phyloP scores from a whole-genome alignment of 805 yeast genomes.

The Candida cerambycidarum region DNA sequence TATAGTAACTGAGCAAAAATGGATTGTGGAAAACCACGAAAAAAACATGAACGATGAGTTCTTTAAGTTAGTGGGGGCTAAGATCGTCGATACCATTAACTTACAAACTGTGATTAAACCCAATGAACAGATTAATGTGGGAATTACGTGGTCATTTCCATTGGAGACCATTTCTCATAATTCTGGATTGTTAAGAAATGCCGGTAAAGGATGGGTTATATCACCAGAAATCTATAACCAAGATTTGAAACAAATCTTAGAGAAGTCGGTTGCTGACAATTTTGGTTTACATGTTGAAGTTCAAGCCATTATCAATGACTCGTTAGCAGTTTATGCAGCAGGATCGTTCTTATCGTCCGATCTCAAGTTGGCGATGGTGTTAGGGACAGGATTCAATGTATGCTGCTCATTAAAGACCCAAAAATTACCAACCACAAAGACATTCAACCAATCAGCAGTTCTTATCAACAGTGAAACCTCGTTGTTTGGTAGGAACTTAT shows the following conservation, averaged over 20 bases:
- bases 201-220: conserved; percentile 63
- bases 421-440: conserved; percentile 17
- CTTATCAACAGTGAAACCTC: conserved; percentile 56
- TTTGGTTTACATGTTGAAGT: conserved; percentile 34
- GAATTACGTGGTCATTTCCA: conserved; percentile 38
- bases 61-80: conserved; percentile 42
- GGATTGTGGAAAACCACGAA: conserved; percentile 37
- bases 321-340: conserved; percentile 63
- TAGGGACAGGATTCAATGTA: conserved; percentile 69
- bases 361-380: conserved; percentile 52
- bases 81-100: conserved; percentile 21
- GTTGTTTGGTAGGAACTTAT: conserved; percentile 47
- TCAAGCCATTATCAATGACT: conserved; percentile 56
- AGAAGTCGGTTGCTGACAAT: conserved; percentile 24
- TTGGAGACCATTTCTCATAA: conserved; percentile 41
- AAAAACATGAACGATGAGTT: conserved; percentile 43
- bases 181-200: conserved; percentile 46
- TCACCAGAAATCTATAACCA: conserved; percentile 39
- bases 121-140: conserved; percentile 14
- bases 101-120: conserved; percentile 10
- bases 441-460: conserved; percentile 14
- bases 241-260: conserved; percentile 45
- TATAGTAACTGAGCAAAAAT: conserved; percentile 31
- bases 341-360: conserved; percentile 41
- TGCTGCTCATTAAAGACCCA: conserved; percentile 39